Evolutionary conservation across 768 basidiomycete genomes (phyloP).

Genomic region (Suillus alpinus): DNA sequence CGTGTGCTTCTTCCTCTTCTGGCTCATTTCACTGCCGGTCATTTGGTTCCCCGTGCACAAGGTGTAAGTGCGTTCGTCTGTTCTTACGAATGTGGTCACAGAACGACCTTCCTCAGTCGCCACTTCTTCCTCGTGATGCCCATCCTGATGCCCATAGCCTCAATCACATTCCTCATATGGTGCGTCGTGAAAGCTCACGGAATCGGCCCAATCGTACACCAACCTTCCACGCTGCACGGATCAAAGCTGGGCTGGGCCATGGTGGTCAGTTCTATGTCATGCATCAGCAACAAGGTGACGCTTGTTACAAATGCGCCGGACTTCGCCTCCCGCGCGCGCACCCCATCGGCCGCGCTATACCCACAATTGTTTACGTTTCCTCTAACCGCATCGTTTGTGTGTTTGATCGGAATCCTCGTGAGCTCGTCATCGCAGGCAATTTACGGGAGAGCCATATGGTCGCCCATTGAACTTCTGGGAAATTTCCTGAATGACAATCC

Average conservation of each 20-base stretch:
- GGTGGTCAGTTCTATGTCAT: constrained; percentile 69
- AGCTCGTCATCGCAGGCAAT: constrained; percentile 73
- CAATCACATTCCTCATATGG: constrained; percentile 74
- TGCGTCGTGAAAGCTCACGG: constrained; percentile 75
- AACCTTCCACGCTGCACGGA: constrained; percentile 61
- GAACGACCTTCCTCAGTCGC: constrained; percentile 40
- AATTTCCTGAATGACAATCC: constrained; percentile 65
- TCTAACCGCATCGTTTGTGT: constrained; percentile 68
- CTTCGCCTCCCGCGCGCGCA: constrained; percentile 63
- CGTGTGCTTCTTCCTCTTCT: constrained; percentile 84
- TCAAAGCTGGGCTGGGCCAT: constrained; percentile 76
- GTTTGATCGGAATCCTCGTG: constrained; percentile 80
- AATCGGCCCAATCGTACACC: constrained; percentile 70
- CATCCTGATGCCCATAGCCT: constrained; percentile 66
- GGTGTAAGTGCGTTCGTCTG: constrained; percentile 46
- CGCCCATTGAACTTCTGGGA: constrained; percentile 67
- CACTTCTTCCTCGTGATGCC: constrained; percentile 81
- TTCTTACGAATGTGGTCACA: neutral
- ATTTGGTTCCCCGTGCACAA: constrained; percentile 84
- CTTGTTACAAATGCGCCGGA: constrained; percentile 78
- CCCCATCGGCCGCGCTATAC: constrained; percentile 54
- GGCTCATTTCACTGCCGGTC: constrained; percentile 73
- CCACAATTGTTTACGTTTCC: constrained; percentile 77
- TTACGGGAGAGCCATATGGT: constrained; percentile 78
- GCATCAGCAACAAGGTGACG: constrained; percentile 80